Evolutionary conservation across 768 basidiomycete genomes (phyloP).

Genomic region (Suillus weaverae): DNA sequence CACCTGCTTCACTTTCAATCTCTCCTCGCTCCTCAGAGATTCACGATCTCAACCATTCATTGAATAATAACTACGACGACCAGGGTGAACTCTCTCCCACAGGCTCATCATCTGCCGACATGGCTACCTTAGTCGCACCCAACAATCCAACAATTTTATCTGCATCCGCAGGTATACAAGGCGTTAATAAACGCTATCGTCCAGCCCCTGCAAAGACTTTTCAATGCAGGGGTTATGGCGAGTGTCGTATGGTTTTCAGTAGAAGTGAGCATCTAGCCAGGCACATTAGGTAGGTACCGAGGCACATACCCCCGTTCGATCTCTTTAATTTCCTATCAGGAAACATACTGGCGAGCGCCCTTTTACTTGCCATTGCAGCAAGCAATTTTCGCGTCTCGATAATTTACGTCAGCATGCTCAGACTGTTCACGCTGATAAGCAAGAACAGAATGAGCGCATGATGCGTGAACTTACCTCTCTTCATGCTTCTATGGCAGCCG

Average conservation of each 20-base stretch:
- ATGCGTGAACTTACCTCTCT: slow-evolving; percentile 86
- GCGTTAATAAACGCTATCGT: slow-evolving; percentile 64
- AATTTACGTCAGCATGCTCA: slow-evolving; percentile 96
- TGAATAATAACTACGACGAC: slow-evolving; percentile 6
- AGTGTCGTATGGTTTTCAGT: slow-evolving; percentile 96
- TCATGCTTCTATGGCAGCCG: slow-evolving; percentile 76
- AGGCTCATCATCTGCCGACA: slow-evolving; percentile 19
- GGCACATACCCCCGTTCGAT: slow-evolving; percentile 26
- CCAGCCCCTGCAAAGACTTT: slow-evolving; percentile 92
- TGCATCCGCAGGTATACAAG: slow-evolving; percentile 15
- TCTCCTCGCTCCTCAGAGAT: slow-evolving; percentile 13
- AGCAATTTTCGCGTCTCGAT: slow-evolving; percentile 94
- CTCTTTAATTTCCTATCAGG: slow-evolving; percentile 44
- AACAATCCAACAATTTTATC: slow-evolving; percentile 25
- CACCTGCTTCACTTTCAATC: slow-evolving; percentile 9
- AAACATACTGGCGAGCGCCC: slow-evolving; percentile 99
- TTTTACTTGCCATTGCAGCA: slow-evolving; percentile 93
- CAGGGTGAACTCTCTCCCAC: slow-evolving; percentile 10
- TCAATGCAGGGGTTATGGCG: slow-evolving; percentile 91
- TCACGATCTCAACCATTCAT: slow-evolving; percentile 9
- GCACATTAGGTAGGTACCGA: slow-evolving; percentile 79
- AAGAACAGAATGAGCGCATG: slow-evolving; percentile 85
- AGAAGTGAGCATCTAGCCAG: slow-evolving; percentile 94
- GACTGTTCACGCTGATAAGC: slow-evolving; percentile 95
- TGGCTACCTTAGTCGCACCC: slow-evolving; percentile 35